phyloP scores from a whole-genome alignment of 345 rosid species.

The Erysimum cheiranthoides region DNA sequence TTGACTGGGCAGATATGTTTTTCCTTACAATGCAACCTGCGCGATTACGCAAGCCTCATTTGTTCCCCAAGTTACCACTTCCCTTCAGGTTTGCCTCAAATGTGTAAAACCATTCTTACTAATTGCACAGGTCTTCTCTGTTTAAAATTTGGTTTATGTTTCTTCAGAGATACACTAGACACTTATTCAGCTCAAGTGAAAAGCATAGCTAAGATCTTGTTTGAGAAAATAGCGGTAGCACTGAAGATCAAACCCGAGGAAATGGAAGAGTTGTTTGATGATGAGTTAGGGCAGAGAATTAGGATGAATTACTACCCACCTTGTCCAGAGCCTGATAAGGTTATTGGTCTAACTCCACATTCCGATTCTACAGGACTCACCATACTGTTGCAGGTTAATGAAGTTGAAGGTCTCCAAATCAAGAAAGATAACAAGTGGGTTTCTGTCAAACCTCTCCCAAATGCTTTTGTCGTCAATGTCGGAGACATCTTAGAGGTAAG shows the following conservation, averaged over 20 bases:
- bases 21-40: conserved; percentile 32
- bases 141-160: background rate
- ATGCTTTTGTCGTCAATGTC: conserved; percentile 34
- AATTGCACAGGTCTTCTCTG: conserved; percentile 13
- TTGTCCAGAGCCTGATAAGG: conserved; percentile 53
- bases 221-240: conserved; percentile 49
- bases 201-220: conserved; percentile 43
- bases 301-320: conserved; percentile 54
- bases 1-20: conserved; percentile 46
- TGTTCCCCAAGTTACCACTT: conserved; percentile 32
- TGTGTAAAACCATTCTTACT: conserved; percentile 20
- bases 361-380: conserved; percentile 57
- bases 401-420: conserved; percentile 61
- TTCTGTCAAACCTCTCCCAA: conserved; percentile 33
- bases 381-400: conserved; percentile 52
- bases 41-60: conserved; percentile 26
- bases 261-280: conserved; percentile 45
- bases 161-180: conserved; percentile 54
- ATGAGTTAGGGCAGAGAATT: conserved; percentile 43
- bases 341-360: conserved; percentile 53
- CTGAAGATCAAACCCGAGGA: conserved; percentile 57
- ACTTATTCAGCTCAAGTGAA: conserved; percentile 48
- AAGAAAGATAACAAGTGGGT: conserved; percentile 53
- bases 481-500: conserved; percentile 35
- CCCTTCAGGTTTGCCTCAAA: conserved; percentile 27